A percentile compares a stretch with the other conserved stretches of the same genome.
These are phyloP conservation scores for sunflower (Helianthus annuus) DNA, from an alignment of 129 eudicot species.

Conservation along the genomic window HanXRQr2.0-SUNRISE NC_035434.2:157455969-157456468, in stretches of 20 bases:
- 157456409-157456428: not conserved
- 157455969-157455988: no score
- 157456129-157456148: not conserved
- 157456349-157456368: not conserved
- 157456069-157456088: not conserved
- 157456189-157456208: not conserved
- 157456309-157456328: slow-evolving; percentile 32
- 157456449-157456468: no score
- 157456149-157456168: slow-evolving; percentile 4
- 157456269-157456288: slow-evolving; percentile 3
- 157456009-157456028: no score
- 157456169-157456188: not conserved
- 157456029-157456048: no score
- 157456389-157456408: not conserved
- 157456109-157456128: not conserved
- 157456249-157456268: slow-evolving; percentile 31
- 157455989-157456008: no score
- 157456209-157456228: no score
- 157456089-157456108: not conserved
- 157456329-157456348: not conserved
- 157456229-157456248: not conserved
- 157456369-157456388: not conserved
- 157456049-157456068: not conserved
- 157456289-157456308: slow-evolving; percentile 25
- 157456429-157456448: no score